Evolutionary conservation across 495 filamentous ascomycete genomes (phyloP).

Genomic region (Aspergillus kassunensis): DNA sequence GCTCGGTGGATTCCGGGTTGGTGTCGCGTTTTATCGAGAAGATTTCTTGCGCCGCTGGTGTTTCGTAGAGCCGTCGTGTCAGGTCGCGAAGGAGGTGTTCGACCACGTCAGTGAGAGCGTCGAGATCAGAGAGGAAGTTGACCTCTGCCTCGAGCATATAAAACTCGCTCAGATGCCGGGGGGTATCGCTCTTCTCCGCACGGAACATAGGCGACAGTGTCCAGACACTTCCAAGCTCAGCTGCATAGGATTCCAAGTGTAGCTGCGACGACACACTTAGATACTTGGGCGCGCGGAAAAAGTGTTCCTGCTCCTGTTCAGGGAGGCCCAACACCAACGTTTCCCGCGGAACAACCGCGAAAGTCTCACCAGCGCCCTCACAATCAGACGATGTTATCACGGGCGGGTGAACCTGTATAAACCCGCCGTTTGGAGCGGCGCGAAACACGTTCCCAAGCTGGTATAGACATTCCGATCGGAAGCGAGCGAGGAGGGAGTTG

Average conservation of each 20-base stretch:
- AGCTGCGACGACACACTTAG: slow-evolving; percentile 93
- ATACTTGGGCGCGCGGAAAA: slow-evolving; percentile 90
- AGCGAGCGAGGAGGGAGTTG: slow-evolving; percentile 73
- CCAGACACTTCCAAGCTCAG: slow-evolving; percentile 88
- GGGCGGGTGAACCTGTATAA: slow-evolving; percentile 85
- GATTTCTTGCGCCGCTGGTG: slow-evolving; percentile 61
- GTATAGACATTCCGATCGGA: slow-evolving; percentile 84
- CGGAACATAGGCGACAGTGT: slow-evolving; percentile 90
- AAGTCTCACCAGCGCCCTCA: slow-evolving; percentile 96
- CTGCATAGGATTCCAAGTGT: slow-evolving; percentile 88
- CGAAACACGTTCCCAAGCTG: slow-evolving; percentile 70
- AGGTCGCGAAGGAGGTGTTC: slow-evolving; percentile 71
- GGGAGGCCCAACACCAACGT: slow-evolving; percentile 23
- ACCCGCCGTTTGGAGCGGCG: slow-evolving; percentile 50
- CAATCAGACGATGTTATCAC: slow-evolving; percentile 97
- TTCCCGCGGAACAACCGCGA: slow-evolving; percentile 57
- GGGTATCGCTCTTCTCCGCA: slow-evolving; percentile 90
- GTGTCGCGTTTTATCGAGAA: slow-evolving; percentile 36
- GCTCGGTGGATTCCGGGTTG: slow-evolving; percentile 29
- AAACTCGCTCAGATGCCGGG: slow-evolving; percentile 93
- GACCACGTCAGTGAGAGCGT: slow-evolving; percentile 68
- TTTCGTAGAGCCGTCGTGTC: slow-evolving; percentile 49
- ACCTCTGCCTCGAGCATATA: slow-evolving; percentile 97
- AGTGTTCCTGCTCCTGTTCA: slow-evolving; percentile 39
- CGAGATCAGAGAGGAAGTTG: slow-evolving; percentile 67